Evolutionary conservation across 1,284 basidiomycete species (phyloP).

Genomic region (Vanrija humicola): DNA sequence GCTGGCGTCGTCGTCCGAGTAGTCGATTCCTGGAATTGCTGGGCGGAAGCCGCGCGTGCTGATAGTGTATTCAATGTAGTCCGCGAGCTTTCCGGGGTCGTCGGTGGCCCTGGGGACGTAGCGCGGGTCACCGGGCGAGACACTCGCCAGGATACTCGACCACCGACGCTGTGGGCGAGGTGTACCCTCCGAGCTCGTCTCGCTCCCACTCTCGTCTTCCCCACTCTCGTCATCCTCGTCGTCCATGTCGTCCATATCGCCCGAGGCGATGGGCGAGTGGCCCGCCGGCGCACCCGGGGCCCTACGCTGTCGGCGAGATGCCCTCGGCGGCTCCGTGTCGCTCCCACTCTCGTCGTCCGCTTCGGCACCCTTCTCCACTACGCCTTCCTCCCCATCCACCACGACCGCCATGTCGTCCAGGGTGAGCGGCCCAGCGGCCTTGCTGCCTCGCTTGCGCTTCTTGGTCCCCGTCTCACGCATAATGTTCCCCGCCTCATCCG

Average conservation of each 20-base stretch:
- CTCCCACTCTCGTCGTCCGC: slow-evolving; percentile 7
- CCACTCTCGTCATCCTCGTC: background rate
- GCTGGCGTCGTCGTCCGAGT: background rate
- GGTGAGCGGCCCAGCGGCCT: slow-evolving; percentile 10
- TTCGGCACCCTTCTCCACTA: slow-evolving; percentile 4
- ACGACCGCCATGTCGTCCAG: slow-evolving; percentile 7
- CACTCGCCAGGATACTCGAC: no score
- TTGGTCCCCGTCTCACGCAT: slow-evolving; percentile 33
- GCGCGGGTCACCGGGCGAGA: no score
- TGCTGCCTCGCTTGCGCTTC: slow-evolving; percentile 32
- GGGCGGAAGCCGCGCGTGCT: no score
- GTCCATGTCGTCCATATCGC: no score
- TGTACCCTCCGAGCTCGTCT: no score
- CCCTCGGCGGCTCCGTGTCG: no score
- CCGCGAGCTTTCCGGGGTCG: no score
- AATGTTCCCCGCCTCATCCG: slow-evolving; percentile 45
- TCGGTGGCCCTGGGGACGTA: no score
- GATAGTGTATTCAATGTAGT: no score
- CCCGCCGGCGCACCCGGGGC: background rate
- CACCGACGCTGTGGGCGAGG: background rate
- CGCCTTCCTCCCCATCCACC: background rate
- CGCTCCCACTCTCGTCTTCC: no score
- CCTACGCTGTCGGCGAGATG: no score
- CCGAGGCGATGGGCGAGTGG: no score
- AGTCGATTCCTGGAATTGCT: background rate